Percentiles rank a stretch among this genome's conserved stretches.
phyloP scores from a whole-genome alignment of 495 filamentous ascomycete genomes.

The Pyrenula massariospora region DNA sequence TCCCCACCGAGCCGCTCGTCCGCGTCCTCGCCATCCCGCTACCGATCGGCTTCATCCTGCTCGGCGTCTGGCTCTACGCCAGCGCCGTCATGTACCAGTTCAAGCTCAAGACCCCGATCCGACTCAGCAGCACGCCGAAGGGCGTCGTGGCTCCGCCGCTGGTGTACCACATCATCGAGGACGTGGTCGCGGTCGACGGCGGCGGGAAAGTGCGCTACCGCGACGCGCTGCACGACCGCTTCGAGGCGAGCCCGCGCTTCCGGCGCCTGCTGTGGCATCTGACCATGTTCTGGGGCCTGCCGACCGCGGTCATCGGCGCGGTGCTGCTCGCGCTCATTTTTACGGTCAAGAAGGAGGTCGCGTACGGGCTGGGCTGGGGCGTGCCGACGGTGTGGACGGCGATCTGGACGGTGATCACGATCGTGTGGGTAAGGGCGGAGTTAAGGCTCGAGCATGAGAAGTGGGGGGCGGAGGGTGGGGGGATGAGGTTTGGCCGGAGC shows the following conservation, averaged over 20 bases:
- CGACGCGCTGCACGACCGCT: slow-evolving; percentile 50
- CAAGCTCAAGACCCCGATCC: slow-evolving; percentile 45
- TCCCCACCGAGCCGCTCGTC: slow-evolving; percentile 25
- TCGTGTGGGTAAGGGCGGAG: slow-evolving; percentile 52
- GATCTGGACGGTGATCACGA: slow-evolving; percentile 56
- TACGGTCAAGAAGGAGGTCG: slow-evolving; percentile 46
- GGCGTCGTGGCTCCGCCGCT: slow-evolving; percentile 59
- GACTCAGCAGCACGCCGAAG: slow-evolving; percentile 59
- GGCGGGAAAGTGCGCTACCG: slow-evolving; percentile 58
- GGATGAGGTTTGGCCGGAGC: background rate
- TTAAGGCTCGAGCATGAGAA: slow-evolving; percentile 49
- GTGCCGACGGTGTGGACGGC: slow-evolving; percentile 58
- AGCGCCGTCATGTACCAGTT: slow-evolving; percentile 32
- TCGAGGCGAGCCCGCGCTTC: slow-evolving; percentile 59
- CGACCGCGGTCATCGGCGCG: slow-evolving; percentile 40
- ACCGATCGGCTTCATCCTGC: slow-evolving; percentile 47
- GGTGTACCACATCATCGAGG: slow-evolving; percentile 67
- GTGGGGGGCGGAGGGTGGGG: slow-evolving; percentile 31
- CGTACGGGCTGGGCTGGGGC: slow-evolving; percentile 63
- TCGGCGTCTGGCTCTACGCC: slow-evolving; percentile 41
- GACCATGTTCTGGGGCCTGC: slow-evolving; percentile 68
- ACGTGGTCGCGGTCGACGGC: slow-evolving; percentile 70
- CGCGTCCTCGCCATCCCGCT: slow-evolving; percentile 51
- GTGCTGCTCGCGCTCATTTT: slow-evolving; percentile 51
- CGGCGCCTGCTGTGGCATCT: slow-evolving; percentile 58